Evolutionary conservation across 805 yeast genomes (phyloP).

Genomic region (Yarrowia keelungensis): DNA sequence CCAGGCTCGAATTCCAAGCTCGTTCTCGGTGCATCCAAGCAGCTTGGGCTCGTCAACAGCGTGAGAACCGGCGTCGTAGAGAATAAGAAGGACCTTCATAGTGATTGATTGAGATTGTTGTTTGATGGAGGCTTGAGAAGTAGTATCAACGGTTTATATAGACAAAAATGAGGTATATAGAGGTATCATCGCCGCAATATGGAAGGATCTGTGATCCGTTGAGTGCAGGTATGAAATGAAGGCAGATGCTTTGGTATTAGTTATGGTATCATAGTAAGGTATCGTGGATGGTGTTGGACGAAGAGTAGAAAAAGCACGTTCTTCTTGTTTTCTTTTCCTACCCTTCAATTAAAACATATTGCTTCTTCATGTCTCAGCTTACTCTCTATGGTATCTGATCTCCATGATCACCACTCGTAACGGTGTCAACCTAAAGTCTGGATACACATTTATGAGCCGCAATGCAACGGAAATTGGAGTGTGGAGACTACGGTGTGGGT

Average conservation of each 20-base stretch:
- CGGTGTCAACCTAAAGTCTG: neutral
- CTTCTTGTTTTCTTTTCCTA: too few species aligned
- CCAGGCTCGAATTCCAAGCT: constrained; percentile 63
- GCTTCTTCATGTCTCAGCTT: too few species aligned
- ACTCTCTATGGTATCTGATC: neutral
- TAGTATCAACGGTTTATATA: neutral
- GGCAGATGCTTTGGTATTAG: too few species aligned
- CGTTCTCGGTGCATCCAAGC: constrained; percentile 76
- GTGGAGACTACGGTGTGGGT: neutral
- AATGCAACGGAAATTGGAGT: constrained; percentile 4
- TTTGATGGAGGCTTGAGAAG: neutral
- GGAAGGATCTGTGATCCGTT: constrained; percentile 2
- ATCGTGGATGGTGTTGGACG: too few species aligned
- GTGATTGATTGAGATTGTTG: neutral
- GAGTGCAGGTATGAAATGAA: too few species aligned
- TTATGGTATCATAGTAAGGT: too few species aligned
- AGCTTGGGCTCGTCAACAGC: constrained; percentile 66
- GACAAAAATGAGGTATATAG: neutral
- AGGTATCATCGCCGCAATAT: neutral
- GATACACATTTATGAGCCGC: neutral
- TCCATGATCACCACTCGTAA: neutral
- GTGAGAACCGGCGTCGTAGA: constrained; percentile 51
- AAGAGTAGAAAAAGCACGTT: too few species aligned
- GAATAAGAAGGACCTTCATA: constrained; percentile 60
- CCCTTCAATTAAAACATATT: too few species aligned